Base-by-base conservation (phyloP, 139 green algal genomes). In the Microglena sp. region DNA sequence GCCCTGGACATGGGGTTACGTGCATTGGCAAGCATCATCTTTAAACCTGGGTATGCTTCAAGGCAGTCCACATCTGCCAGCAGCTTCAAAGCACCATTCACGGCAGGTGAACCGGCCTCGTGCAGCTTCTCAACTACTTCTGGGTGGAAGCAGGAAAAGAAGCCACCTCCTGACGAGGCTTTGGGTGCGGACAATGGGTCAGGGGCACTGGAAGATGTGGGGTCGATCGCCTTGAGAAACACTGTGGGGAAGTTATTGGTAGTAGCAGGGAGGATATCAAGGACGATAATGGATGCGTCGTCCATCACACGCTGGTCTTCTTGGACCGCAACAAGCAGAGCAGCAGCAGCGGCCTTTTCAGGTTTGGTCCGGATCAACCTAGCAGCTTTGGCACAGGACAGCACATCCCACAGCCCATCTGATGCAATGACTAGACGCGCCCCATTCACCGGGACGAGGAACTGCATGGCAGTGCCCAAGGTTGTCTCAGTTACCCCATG, bases 361-460 rank as follows among this genome's bases (percentile, higher is more conserved):
- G 71, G 71, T 64, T 88, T 90, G 56, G 78, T 69, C 21, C 82
- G 76, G 18, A 66, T 67, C 0, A 71, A 24, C 55, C 73, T 79
- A 27, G 78, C 71, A 0, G 72, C 81, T 44, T 83, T 81, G 67
- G 62, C 64, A 45, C 60, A 66, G 31, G 3, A 73, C 67, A 95
- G 79, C 11, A 88, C 83, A 60, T 96, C 90, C 90, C 90, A 96
- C 31, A 97, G 78, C 36, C 90, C 90, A 53, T 96, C 90, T 1
- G 69, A 86, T 3, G 82, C 91, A 45, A 96, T 77, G 62, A 97
- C 74, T 15, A 82, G 28, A 2, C 89, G 89, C 27, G 45, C 85
- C 4, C 83, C 80, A 24, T 56, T 67, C 22, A 33, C 18, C 3
- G 87, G 90, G n/a, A 93, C 33, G 5, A 75, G 15, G 18, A 91